phyloP scores from a whole-genome alignment of 805 yeast species.

The Lachancea nothofagi region DNA sequence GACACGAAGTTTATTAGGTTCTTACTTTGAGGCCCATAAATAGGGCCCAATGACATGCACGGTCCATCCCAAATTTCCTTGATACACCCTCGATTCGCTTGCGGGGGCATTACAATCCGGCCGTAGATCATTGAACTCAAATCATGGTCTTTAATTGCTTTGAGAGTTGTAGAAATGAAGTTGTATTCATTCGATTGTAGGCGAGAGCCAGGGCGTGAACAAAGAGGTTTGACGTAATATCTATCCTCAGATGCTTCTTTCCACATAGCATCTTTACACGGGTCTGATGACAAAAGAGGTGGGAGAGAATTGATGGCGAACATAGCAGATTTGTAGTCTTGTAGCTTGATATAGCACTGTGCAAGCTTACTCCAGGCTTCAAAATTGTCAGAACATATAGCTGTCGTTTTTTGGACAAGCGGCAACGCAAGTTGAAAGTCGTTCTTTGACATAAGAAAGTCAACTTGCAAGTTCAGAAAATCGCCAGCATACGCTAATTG shows the following conservation, averaged over 20 bases:
- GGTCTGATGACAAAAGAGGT: constrained; percentile 22
- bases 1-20: constrained; percentile 30
- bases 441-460: constrained; percentile 21
- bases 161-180: constrained; percentile 21
- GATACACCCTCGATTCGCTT: constrained; percentile 21
- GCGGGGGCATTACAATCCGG: constrained; percentile 29
- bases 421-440: constrained; percentile 26
- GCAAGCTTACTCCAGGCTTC: constrained; percentile 30
- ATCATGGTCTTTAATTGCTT: constrained; percentile 23
- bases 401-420: constrained; percentile 23
- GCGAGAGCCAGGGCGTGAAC: constrained; percentile 14
- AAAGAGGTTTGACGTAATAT: constrained; percentile 28
- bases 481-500: constrained; percentile 25
- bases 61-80: constrained; percentile 24
- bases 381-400: constrained; percentile 29
- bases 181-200: constrained; percentile 25
- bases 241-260: constrained; percentile 3
- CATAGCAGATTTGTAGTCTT: constrained; percentile 24
- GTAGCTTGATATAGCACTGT: constrained; percentile 22
- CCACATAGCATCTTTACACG: constrained; percentile 18
- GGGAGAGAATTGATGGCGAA: constrained; percentile 32
- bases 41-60: constrained; percentile 27
- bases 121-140: constrained; percentile 25
- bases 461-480: constrained; percentile 25
- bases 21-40: constrained; percentile 29